phyloP scores from a whole-genome alignment of 2,329 filamentous ascomycete genomes.

The Beauveria medogensis region DNA sequence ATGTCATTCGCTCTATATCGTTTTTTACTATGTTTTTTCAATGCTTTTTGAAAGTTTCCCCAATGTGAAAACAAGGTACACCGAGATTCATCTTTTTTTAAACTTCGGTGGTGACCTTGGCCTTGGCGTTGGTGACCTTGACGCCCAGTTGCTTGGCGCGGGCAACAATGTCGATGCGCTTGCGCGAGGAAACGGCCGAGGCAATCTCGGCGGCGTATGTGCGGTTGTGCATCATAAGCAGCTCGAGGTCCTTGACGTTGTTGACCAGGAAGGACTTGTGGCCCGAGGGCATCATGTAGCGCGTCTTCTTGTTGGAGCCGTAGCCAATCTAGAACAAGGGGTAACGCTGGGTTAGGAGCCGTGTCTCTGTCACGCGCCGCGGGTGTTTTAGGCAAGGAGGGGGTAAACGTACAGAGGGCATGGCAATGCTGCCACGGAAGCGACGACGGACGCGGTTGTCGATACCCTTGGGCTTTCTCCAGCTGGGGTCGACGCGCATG shows the following conservation, averaged over 20 bases:
- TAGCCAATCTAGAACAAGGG: slow-evolving; percentile 72
- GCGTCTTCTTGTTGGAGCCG: slow-evolving; percentile 99
- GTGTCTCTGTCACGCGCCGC: not conserved
- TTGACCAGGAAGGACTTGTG: slow-evolving; percentile 99
- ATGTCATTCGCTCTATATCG: slow-evolving; percentile 7
- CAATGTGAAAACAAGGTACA: slow-evolving; percentile 1
- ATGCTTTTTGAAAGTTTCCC: not conserved
- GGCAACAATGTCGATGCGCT: slow-evolving; percentile 96
- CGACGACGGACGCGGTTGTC: slow-evolving; percentile 96
- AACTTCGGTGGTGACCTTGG: slow-evolving; percentile 93
- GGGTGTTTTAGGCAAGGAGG: not conserved
- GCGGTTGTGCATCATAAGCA: slow-evolving; percentile 99
- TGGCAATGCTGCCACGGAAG: slow-evolving; percentile 90
- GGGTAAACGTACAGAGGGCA: slow-evolving; percentile 56
- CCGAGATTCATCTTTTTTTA: slow-evolving; percentile 41
- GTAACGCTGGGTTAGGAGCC: too few species aligned
- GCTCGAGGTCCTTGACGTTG: slow-evolving; percentile 92
- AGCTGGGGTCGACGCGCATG: slow-evolving; percentile 81
- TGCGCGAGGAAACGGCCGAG: slow-evolving; percentile 95
- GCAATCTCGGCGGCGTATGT: slow-evolving; percentile 98
- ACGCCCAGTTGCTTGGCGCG: slow-evolving; percentile 97
- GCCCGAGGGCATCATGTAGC: slow-evolving; percentile 96
- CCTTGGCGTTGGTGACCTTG: slow-evolving; percentile 99
- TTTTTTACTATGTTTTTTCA: slow-evolving; percentile 8
- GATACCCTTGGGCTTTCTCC: slow-evolving; percentile 99